Base-by-base conservation (phyloP, 176 grass and related monocot genomes). In the Alloteropsis semialata region DNA sequence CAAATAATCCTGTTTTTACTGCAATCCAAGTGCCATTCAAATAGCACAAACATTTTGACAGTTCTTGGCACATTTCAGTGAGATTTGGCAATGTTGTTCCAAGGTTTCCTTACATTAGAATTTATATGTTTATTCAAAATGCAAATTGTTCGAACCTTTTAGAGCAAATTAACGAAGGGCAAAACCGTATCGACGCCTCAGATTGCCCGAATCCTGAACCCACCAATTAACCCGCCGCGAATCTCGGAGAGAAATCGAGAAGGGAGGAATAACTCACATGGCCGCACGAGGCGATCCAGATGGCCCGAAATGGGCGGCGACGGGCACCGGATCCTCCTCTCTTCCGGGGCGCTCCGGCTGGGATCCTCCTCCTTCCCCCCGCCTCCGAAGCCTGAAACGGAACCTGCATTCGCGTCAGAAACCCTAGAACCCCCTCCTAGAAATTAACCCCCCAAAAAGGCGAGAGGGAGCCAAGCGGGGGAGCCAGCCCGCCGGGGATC, bases 321-420 rank as follows among this genome's bases (percentile, higher is more conserved):
- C 13, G 68, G 62, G 62, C 8, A 22, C 24, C 34, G 58, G 81
- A 81, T 69, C 76, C 69, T 58, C 66, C 44, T 15, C 25, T 55
- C 65, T 65, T 49, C 30, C 30, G 17, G 9, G 22, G 54, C n/a
- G n/a, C 54, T 57, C 54, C 10, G 22, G 54, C 22, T 53, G 8
- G 54, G 17, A n/a, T 51, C 18, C 76, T 25, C 65, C 25, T 51
- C 0, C 3, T 9, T 13, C 30, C 51, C 51, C 21, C 51, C 13
- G 13, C 69, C 72, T 72, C 82, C 60, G 59, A 77, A 67, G 78
- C 74, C 94, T 90, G 87, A 46, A 83, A 74, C 89, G 63, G 36
- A 85, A 84, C 59, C 94, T 82, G 68, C 91, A 97, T 93, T 97
- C 84, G 51, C 17, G 69, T 97, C 66, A 93, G 91, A 93, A 97